Conservation (phyloP, 306 rosid species). For the Datisca glomerata region DNA sequence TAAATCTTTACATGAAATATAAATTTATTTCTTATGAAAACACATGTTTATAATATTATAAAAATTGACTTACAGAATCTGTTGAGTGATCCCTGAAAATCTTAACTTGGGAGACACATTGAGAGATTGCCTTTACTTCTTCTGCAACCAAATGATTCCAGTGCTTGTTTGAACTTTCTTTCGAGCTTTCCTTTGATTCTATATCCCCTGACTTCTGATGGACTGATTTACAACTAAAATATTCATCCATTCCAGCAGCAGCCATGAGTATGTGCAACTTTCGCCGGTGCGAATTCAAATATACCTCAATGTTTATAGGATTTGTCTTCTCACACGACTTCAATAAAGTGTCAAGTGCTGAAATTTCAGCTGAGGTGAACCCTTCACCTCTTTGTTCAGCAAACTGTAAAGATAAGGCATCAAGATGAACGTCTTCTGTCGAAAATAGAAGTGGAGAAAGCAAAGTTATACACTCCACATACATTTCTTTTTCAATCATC, state of each 20-base stretch:
- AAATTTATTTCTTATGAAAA: too few species aligned
- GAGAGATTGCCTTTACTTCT: conserved; percentile 89
- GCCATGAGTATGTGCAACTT: conserved; percentile 86
- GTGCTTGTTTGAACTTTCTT: conserved; percentile 53
- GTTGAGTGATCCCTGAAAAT: conserved; percentile 33
- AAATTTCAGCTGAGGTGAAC: conserved; percentile 53
- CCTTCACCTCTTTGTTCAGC: conserved; percentile 46
- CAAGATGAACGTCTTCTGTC: conserved; percentile 49
- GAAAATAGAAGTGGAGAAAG: conserved; percentile 81
- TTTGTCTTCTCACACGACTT: conserved; percentile 75
- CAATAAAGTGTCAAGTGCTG: conserved; percentile 71
- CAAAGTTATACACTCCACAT: conserved; percentile 51
- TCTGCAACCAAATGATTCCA: conserved; percentile 49
- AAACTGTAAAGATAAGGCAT: conserved; percentile 40
- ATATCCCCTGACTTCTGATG: conserved; percentile 30
- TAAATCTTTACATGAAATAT: too few species aligned
- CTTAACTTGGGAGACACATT: conserved; percentile 71
- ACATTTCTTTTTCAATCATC: conserved; percentile 72
- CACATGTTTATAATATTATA: too few species aligned
- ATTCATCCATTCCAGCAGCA: conserved; percentile 48
- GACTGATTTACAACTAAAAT: conserved; percentile 37
- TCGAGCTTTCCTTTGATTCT: conserved; percentile 29
- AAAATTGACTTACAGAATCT: conserved; percentile 3
- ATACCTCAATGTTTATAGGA: conserved; percentile 61
- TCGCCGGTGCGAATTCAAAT: conserved; percentile 60